phyloP scores from a whole-genome alignment of 2,329 filamentous ascomycete species.

The Diaporthe citriasiana region DNA sequence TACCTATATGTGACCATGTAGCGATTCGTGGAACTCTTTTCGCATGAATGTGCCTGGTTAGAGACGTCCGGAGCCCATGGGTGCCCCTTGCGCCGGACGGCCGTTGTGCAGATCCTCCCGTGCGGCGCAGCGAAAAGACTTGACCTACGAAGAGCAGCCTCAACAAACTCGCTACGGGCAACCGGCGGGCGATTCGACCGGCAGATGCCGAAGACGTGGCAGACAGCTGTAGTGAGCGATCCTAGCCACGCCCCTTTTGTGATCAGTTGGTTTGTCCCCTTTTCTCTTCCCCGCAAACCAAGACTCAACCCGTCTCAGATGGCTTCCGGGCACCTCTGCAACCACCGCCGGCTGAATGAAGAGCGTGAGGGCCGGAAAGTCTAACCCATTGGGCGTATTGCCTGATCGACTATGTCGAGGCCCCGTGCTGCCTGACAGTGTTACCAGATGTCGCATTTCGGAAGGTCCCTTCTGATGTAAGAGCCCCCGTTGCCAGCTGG shows the following conservation, averaged over 20 bases:
- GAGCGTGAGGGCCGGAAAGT: slow-evolving; percentile 16
- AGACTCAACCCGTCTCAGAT: slow-evolving; percentile 39
- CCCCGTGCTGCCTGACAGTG: slow-evolving; percentile 33
- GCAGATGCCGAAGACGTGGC: slow-evolving; percentile 28
- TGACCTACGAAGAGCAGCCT: neutral
- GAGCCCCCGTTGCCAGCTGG: slow-evolving; percentile 28
- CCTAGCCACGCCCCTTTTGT: neutral
- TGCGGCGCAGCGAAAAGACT: neutral
- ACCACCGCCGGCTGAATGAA: neutral
- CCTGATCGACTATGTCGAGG: slow-evolving; percentile 26
- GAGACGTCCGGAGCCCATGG: slow-evolving; percentile 25
- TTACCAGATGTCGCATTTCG: slow-evolving; percentile 34
- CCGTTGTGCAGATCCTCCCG: slow-evolving; percentile 34
- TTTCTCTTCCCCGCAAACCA: slow-evolving; percentile 25
- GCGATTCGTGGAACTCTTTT: slow-evolving; percentile 21
- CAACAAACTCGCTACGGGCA: neutral
- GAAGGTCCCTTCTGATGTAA: slow-evolving; percentile 18
- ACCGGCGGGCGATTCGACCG: neutral
- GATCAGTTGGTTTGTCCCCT: neutral
- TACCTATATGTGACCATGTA: slow-evolving; percentile 20
- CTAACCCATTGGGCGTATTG: slow-evolving; percentile 22
- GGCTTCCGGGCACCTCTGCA: slow-evolving; percentile 5
- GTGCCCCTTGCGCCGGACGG: slow-evolving; percentile 26
- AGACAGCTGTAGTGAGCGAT: slow-evolving; percentile 1
- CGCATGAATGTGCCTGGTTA: slow-evolving; percentile 38